phyloP scores from a whole-genome alignment of 805 yeast genomes.

The Lipomyces spencermartinsiae region DNA sequence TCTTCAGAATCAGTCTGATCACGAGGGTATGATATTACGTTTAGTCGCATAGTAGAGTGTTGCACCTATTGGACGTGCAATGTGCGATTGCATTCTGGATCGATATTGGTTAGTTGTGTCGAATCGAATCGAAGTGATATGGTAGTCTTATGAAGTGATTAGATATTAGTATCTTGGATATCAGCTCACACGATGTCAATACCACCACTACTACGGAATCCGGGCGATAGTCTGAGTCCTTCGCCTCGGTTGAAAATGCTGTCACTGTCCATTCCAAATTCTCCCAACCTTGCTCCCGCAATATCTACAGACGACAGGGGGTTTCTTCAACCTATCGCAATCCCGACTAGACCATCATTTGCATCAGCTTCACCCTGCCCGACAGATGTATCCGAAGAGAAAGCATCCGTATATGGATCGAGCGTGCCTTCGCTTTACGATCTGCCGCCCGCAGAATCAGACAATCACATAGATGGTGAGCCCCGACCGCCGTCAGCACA shows the following conservation, averaged over 20 bases:
- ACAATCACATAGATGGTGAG: background rate
- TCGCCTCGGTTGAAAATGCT: slow-evolving; percentile 31
- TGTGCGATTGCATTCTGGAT: background rate
- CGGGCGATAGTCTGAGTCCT: slow-evolving; percentile 16
- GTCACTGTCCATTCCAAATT: slow-evolving; percentile 31
- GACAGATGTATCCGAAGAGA: background rate
- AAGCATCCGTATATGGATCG: background rate
- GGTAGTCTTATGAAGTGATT: background rate
- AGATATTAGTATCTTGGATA: background rate
- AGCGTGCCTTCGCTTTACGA: background rate
- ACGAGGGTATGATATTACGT: background rate
- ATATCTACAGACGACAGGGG: slow-evolving; percentile 9
- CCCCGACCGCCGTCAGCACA: background rate
- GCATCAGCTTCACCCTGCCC: background rate
- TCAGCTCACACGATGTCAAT: slow-evolving; percentile 21
- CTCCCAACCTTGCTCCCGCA: slow-evolving; percentile 17
- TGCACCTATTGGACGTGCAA: background rate
- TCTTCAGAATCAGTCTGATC: background rate
- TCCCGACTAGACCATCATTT: slow-evolving; percentile 3
- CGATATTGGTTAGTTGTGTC: background rate
- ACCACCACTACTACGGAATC: slow-evolving; percentile 32
- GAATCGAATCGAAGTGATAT: background rate
- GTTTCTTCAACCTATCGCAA: slow-evolving; percentile 2
- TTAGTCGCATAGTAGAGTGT: background rate
- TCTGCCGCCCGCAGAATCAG: background rate